Base-by-base conservation (phyloP, 768 basidiomycete species). In the Termitomyces sp. region DNA sequence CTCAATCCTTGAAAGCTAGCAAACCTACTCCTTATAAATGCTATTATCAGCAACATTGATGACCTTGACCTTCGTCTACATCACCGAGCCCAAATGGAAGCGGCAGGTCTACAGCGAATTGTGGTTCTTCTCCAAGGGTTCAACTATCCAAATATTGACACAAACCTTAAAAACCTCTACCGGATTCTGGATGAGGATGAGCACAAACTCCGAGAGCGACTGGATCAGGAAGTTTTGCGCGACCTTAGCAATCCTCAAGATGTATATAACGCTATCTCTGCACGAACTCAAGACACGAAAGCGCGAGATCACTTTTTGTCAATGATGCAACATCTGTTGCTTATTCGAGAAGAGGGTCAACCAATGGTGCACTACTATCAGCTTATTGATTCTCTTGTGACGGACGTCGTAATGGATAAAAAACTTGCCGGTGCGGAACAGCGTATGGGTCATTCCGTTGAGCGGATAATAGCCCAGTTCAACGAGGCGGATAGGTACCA, bases 321-420 rank as follows among this genome's bases (percentile, higher is more conserved):
- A n/a, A 89, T 94, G 71, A 83, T 98, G 82, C 93, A 94, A 67
- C 94, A 98, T 71, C 71, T 99, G 56, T 78, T 98, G 20, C 83
- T 98, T 62, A 90, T 98, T 62, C 84, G 89, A 54, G 90, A 92
- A 64, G 92, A 98, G 63, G 92, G 88, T 5, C 87, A 88, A 36
- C 79, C 86, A 28, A 83, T 92, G 72, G 85, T 86, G 44, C 90
- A 93, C 62, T 91, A 95, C 69, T 98, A 90, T 71, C 92, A 92
- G 69, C 81, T 99, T 38, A 79, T 99, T 62, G 93, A 98, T 68
- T 86, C 88, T 7, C 77, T 98, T 46, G 83, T 98, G 46, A 86
- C 92, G 47, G 89, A 94, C 67, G 84, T 98, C 58, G 94, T 98
- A 6, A 82, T 96, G 73, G 94, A 95, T 71, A 90, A 92, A 71